phyloP scores from a whole-genome alignment of 257 asterid species.

The Solanum chmielewskii region DNA sequence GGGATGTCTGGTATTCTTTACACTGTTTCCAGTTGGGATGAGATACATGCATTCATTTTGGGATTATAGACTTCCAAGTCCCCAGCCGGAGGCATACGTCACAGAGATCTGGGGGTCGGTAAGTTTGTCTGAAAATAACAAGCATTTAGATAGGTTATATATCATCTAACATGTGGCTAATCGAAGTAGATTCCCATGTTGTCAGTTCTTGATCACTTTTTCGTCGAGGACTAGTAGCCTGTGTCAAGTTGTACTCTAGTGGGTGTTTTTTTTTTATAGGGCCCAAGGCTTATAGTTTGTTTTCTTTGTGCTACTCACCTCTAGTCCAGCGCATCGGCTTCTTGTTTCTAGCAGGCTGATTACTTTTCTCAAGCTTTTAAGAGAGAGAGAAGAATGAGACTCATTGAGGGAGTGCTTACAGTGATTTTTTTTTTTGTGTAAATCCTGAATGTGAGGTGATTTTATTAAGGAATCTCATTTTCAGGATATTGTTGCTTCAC shows the following conservation, averaged over 20 bases:
- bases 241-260: background rate
- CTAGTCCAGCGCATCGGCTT: background rate
- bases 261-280: background rate
- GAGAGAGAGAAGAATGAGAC: background rate
- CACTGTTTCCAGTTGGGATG: slow-evolving; percentile 57
- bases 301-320: background rate
- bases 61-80: slow-evolving; percentile 15
- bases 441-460: background rate
- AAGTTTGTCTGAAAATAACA: background rate
- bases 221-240: slow-evolving; percentile 10
- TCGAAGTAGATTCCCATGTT: background rate
- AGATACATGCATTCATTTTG: slow-evolving; percentile 41
- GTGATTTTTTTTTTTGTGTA: background rate
- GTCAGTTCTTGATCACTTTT: slow-evolving; percentile 12
- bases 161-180: background rate
- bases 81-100: background rate
- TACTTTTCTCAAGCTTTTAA: background rate
- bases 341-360: background rate
- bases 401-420: background rate
- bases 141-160: slow-evolving; percentile 1
- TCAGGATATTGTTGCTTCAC: background rate
- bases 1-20: slow-evolving; percentile 34
- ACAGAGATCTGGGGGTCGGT: background rate
- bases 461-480: slow-evolving; percentile 2
- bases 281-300: background rate